Conservation (phyloP, 768 basidiomycete genomes). For the Crassisporium funariophilum region DNA sequence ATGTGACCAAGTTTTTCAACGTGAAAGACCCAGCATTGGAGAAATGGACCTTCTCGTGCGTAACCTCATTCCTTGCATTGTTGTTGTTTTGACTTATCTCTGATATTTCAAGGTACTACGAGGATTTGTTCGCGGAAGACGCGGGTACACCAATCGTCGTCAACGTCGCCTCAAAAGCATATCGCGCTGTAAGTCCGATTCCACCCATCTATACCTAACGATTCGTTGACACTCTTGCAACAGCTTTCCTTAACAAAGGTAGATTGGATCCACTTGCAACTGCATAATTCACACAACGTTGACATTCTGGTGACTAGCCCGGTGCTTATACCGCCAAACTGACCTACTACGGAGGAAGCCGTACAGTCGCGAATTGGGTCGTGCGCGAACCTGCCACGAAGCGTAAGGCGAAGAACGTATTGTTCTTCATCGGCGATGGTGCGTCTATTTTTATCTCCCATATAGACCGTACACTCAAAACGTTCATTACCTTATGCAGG, state of each 20-base stretch:
- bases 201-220: background rate
- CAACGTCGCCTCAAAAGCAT: slow-evolving; percentile 46
- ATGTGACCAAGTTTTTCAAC: slow-evolving; percentile 39
- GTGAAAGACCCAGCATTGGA: slow-evolving; percentile 31
- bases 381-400: slow-evolving; percentile 36
- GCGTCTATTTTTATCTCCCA: slow-evolving; percentile 3
- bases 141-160: slow-evolving; percentile 33
- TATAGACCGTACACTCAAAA: no score
- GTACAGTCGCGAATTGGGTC: slow-evolving; percentile 42
- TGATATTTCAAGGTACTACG: slow-evolving; percentile 47
- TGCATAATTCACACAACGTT: background rate
- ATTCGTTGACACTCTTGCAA: slow-evolving; percentile 2
- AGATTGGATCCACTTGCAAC: background rate
- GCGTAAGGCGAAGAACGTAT: slow-evolving; percentile 44
- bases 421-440: slow-evolving; percentile 52
- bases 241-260: slow-evolving; percentile 33
- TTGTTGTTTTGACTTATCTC: no score
- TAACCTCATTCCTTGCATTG: slow-evolving; percentile 2
- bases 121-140: slow-evolving; percentile 46
- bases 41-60: slow-evolving; percentile 44
- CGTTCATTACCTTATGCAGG: slow-evolving; percentile 24
- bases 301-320: slow-evolving; percentile 24
- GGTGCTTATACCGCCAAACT: slow-evolving; percentile 43
- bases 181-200: slow-evolving; percentile 35
- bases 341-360: slow-evolving; percentile 33